Percentiles rank a stretch among this genome's conserved stretches.
Evolutionary conservation across 495 filamentous ascomycete species (phyloP).

Genomic region (Hypoxylon intermedium): DNA sequence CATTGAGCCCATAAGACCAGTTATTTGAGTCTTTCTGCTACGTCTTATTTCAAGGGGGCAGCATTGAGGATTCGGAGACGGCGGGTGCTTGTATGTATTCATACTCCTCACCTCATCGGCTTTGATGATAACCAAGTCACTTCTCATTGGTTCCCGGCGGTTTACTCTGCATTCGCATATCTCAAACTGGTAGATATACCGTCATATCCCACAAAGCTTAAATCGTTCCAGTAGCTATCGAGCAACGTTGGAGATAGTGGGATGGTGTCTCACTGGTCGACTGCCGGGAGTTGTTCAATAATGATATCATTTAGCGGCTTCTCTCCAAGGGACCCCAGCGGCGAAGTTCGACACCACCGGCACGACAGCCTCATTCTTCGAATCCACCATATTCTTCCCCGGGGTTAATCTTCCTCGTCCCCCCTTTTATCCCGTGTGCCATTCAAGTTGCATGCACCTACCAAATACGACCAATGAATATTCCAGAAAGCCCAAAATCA

Average conservation of each 20-base stretch:
- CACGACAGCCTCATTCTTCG: background rate
- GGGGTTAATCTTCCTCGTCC: background rate
- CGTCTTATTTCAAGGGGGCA: too few species aligned
- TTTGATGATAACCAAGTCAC: slow-evolving; percentile 21
- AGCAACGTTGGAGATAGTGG: slow-evolving; percentile 32
- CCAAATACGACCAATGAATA: background rate
- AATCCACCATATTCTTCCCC: background rate
- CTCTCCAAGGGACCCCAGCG: slow-evolving; percentile 1
- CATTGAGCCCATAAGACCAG: background rate
- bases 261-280: slow-evolving; percentile 13
- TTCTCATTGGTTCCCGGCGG: slow-evolving; percentile 23
- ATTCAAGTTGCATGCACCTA: background rate
- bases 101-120: background rate
- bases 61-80: too few species aligned
- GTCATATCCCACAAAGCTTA: slow-evolving; percentile 26
- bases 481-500: too few species aligned
- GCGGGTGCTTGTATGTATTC: background rate
- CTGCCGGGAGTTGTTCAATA: background rate
- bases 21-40: background rate
- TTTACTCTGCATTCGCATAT: slow-evolving; percentile 4
- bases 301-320: slow-evolving; percentile 20
- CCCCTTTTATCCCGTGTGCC: background rate
- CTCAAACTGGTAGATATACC: slow-evolving; percentile 13
- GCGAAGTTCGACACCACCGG: too few species aligned
- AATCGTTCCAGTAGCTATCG: slow-evolving; percentile 18